These are phyloP conservation scores for Penicillium taxi DNA, from an alignment of 495 filamentous ascomycete species.

Conservation along the genomic window DNA sequence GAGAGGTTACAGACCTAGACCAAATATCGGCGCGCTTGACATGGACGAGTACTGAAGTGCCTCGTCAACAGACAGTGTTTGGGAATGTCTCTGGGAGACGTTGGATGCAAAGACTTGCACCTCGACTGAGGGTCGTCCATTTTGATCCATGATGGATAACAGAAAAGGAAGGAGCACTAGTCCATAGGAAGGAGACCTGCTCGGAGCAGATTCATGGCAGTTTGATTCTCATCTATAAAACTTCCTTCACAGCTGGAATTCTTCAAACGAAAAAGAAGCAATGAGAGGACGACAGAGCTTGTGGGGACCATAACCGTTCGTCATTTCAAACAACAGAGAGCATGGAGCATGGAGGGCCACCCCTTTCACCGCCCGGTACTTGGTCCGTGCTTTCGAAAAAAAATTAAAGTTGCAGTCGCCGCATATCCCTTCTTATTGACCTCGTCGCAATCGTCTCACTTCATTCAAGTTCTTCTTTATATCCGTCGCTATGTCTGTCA, in stretches of 20 bases:
- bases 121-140: constrained; percentile 36
- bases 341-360: too few species aligned
- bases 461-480: not conserved
- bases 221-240: constrained; percentile 12
- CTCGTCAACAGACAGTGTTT: constrained; percentile 62
- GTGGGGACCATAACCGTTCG: constrained; percentile 14
- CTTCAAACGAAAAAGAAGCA: not conserved
- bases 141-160: constrained; percentile 33
- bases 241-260: constrained; percentile 2
- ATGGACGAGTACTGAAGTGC: constrained; percentile 88
- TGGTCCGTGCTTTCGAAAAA: constrained; percentile 29
- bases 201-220: constrained; percentile 46
- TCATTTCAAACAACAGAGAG: constrained; percentile 14
- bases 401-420: constrained; percentile 13
- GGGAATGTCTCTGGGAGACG: constrained; percentile 22
- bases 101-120: constrained; percentile 24
- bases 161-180: constrained; percentile 32
- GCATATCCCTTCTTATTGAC: not conserved
- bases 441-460: not conserved
- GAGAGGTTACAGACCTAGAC: constrained; percentile 53
- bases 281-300: constrained; percentile 6
- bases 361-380: constrained; percentile 27
- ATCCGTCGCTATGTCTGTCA: constrained; percentile 57
- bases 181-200: constrained; percentile 37
- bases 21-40: constrained; percentile 81